phyloP scores from a whole-genome alignment of 805 yeast species.

The Saturnispora serradocipensis region DNA sequence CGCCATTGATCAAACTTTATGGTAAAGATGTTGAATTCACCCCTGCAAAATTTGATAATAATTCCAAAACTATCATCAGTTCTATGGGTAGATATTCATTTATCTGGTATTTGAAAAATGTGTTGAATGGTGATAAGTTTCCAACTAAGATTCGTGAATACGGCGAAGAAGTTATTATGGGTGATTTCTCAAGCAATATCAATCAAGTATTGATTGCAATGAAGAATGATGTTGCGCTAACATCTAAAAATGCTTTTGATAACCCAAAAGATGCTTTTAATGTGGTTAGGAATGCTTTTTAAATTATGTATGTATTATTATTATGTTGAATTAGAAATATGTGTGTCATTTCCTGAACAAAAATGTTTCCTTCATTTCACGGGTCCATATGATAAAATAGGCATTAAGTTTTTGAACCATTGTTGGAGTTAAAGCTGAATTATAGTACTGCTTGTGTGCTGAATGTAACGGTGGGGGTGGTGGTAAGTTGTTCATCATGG shows the following conservation, averaged over 20 bases:
- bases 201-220: slow-evolving; percentile 64
- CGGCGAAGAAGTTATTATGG: slow-evolving; percentile 55
- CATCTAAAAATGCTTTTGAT: slow-evolving; percentile 48
- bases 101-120: slow-evolving; percentile 64
- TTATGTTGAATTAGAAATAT: slow-evolving; percentile 8
- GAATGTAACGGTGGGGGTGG: slow-evolving; percentile 29
- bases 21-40: slow-evolving; percentile 50
- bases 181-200: slow-evolving; percentile 69
- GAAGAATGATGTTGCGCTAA: slow-evolving; percentile 69
- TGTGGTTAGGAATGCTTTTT: slow-evolving; percentile 20
- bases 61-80: slow-evolving; percentile 37
- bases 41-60: slow-evolving; percentile 69
- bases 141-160: slow-evolving; percentile 61
- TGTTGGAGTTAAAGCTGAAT: slow-evolving; percentile 35
- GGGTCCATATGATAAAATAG: slow-evolving; percentile 45
- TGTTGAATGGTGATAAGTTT: slow-evolving; percentile 41
- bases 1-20: slow-evolving; percentile 46
- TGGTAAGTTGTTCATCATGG: slow-evolving; percentile 52
- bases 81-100: slow-evolving; percentile 51
- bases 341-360: slow-evolving; percentile 32
- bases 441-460: neutral
- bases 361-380: slow-evolving; percentile 49
- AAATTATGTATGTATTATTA: neutral
- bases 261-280: slow-evolving; percentile 33
- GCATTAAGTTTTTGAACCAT: slow-evolving; percentile 50